Percentiles rank a stretch among this genome's conserved stretches.
Evolutionary conservation across 345 rosid genomes (phyloP).

Genomic region (Citropsis articulata): DNA sequence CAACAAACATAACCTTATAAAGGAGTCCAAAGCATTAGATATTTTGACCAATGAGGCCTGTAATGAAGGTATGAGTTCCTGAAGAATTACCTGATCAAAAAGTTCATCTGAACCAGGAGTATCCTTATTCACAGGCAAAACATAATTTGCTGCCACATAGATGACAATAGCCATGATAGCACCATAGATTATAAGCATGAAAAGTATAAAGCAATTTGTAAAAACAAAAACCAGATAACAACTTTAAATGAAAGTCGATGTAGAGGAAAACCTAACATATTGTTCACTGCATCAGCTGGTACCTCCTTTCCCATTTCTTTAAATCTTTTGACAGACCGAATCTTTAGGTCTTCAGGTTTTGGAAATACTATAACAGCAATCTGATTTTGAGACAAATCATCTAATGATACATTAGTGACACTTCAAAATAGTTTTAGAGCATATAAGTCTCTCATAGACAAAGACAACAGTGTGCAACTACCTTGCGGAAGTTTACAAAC

Average conservation of each 20-base stretch:
- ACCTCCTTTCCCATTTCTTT: conserved; percentile 37
- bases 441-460: not conserved
- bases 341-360: conserved; percentile 25
- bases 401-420: not conserved
- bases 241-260: not conserved
- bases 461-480: not conserved
- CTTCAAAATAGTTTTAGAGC: not conserved
- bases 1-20: conserved; percentile 29
- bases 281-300: conserved; percentile 24
- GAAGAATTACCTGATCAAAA: conserved; percentile 22
- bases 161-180: not conserved
- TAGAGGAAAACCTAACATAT: conserved; percentile 26
- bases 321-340: conserved; percentile 26
- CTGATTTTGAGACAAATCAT: conserved; percentile 14
- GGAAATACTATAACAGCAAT: conserved; percentile 33
- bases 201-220: not conserved
- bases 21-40: conserved; percentile 11
- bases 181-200: not conserved
- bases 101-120: conserved; percentile 24
- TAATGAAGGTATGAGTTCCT: not conserved
- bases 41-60: not conserved
- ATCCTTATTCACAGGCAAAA: conserved; percentile 27
- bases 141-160: conserved; percentile 26
- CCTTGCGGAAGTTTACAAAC: conserved; percentile 30
- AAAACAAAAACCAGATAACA: not conserved